Percentiles rank a stretch among this genome's conserved stretches.
These are phyloP conservation scores for Shiraia sp. DNA, from an alignment of 2,329 filamentous ascomycete genomes.

Conservation along the genomic window DNA sequence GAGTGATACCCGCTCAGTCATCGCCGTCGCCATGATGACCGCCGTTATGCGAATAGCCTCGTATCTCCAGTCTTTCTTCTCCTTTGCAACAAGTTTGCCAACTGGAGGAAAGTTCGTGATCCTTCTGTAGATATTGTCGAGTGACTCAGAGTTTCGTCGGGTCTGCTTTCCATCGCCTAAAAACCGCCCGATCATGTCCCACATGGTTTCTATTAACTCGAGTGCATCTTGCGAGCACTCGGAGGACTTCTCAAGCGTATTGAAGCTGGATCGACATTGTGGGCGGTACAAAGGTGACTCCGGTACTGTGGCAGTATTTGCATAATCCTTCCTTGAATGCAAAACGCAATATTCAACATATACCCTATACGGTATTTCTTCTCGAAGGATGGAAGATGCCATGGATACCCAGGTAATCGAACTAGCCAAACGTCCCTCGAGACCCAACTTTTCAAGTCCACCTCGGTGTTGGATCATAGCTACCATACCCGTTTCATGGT, in stretches of 20 bases:
- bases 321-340: slow-evolving; percentile 17
- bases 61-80: slow-evolving; percentile 34
- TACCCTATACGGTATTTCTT: slow-evolving; percentile 26
- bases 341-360: slow-evolving; percentile 32
- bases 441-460: slow-evolving; percentile 34
- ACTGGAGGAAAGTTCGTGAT: slow-evolving; percentile 23
- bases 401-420: slow-evolving; percentile 38
- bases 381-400: slow-evolving; percentile 38
- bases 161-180: slow-evolving; percentile 23
- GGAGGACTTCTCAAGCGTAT: slow-evolving; percentile 29
- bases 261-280: slow-evolving; percentile 17
- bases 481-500: slow-evolving; percentile 35
- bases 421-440: slow-evolving; percentile 36
- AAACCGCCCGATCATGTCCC: slow-evolving; percentile 37
- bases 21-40: slow-evolving; percentile 38
- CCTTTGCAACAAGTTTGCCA: slow-evolving; percentile 11
- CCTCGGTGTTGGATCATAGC: slow-evolving; percentile 41
- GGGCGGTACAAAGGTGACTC: slow-evolving; percentile 44
- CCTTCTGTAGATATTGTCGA: slow-evolving; percentile 23
- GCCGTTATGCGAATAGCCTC: slow-evolving; percentile 41
- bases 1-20: slow-evolving; percentile 28
- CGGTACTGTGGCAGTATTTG: slow-evolving; percentile 27
- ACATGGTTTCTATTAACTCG: slow-evolving; percentile 32
- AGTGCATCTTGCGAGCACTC: slow-evolving; percentile 16
- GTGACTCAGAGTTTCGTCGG: slow-evolving; percentile 17